phyloP scores from a whole-genome alignment of 768 basidiomycete genomes.

The Phallus indusiatus region DNA sequence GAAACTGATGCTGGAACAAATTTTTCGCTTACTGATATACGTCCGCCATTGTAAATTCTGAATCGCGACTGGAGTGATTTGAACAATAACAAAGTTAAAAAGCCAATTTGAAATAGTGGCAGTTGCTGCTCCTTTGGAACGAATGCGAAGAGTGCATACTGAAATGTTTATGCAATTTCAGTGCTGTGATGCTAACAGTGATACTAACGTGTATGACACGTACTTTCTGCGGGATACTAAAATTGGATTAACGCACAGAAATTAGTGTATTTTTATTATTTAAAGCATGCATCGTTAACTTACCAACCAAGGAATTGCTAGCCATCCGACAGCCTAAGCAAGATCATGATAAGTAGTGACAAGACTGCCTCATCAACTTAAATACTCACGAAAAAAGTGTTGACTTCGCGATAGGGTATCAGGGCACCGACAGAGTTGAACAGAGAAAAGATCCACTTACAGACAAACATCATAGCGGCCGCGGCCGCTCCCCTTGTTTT shows the following conservation, averaged over 20 bases:
- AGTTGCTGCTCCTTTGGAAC: slow-evolving; percentile 9
- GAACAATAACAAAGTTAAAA: slow-evolving; percentile 38
- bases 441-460: background rate
- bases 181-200: background rate
- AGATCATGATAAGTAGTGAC: background rate
- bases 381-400: slow-evolving; percentile 7
- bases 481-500: background rate
- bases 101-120: slow-evolving; percentile 32
- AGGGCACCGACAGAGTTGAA: background rate
- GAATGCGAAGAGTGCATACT: slow-evolving; percentile 6
- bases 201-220: background rate
- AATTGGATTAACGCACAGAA: background rate
- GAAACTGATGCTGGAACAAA: background rate
- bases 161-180: background rate
- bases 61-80: slow-evolving; percentile 17
- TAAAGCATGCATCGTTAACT: background rate
- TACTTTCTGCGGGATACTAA: slow-evolving; percentile 9
- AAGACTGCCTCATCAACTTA: background rate
- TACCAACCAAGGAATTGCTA: slow-evolving; percentile 8
- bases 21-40: slow-evolving; percentile 38
- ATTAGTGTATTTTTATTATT: background rate
- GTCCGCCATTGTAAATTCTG: slow-evolving; percentile 49
- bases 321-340: slow-evolving; percentile 5
- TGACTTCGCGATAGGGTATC: background rate
- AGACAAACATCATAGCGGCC: slow-evolving; percentile 7